Conservation (phyloP, 106 monocot species). For the Dendrobium nobile region DNA sequence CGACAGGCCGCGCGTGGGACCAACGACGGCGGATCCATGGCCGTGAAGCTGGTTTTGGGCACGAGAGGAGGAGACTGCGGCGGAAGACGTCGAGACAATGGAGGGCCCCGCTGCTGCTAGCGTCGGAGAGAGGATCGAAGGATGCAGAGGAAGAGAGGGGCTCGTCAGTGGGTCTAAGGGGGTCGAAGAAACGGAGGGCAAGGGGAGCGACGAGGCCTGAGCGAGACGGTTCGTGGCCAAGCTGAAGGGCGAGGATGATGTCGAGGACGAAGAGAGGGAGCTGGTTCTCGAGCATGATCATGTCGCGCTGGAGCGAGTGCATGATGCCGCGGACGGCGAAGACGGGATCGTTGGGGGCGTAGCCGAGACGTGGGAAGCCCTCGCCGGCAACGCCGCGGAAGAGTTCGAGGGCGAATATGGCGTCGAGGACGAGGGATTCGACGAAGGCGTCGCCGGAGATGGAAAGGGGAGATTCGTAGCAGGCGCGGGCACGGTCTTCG, state of each 20-base stretch:
- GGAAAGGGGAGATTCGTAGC: constrained; percentile 32
- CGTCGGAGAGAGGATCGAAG: constrained; percentile 18
- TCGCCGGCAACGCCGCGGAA: constrained; percentile 52
- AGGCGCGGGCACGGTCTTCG: constrained; percentile 38
- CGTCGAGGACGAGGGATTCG: constrained; percentile 55
- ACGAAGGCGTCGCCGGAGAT: constrained; percentile 38
- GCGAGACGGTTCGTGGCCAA: constrained; percentile 25
- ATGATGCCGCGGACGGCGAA: constrained; percentile 67
- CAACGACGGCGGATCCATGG: constrained; percentile 20
- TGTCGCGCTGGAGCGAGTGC: constrained; percentile 68
- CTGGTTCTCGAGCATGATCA: constrained; percentile 93
- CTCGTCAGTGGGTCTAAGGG: constrained; percentile 66
- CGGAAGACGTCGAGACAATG: constrained; percentile 83
- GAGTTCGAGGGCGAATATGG: constrained; percentile 63
- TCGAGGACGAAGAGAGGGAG: constrained; percentile 82
- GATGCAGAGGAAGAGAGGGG: constrained; percentile 26
- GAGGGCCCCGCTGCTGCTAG: constrained; percentile 20
- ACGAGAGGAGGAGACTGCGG: constrained; percentile 34
- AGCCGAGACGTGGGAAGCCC: constrained; percentile 60
- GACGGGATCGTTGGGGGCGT: constrained; percentile 60
- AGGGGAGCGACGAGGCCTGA: constrained; percentile 34
- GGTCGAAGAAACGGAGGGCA: constrained; percentile 71
- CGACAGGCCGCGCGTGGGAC: not conserved
- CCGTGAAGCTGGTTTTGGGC: constrained; percentile 29
- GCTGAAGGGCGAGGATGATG: constrained; percentile 45